Conservation (phyloP, 2,329 filamentous ascomycete genomes). For the Hypoxylon sp. region DNA sequence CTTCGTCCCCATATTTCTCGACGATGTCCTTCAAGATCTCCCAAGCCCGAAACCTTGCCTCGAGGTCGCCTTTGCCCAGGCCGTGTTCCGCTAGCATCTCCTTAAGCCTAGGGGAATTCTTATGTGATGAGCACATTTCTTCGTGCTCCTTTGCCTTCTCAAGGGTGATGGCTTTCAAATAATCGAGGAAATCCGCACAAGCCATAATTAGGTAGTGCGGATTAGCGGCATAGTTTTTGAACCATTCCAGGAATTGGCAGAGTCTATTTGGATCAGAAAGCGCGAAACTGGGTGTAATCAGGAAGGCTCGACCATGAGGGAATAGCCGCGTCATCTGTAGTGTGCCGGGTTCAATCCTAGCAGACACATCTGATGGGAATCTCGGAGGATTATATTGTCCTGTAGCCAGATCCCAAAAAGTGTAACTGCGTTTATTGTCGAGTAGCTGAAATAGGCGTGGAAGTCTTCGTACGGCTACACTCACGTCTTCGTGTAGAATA, state of each 20-base stretch:
- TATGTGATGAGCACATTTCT: slow-evolving; percentile 29
- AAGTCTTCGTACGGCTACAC: slow-evolving; percentile 45
- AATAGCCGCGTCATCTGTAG: slow-evolving; percentile 58
- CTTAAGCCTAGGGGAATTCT: slow-evolving; percentile 32
- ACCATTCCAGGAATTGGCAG: slow-evolving; percentile 58
- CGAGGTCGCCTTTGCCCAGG: slow-evolving; percentile 40
- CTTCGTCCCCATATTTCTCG: slow-evolving; percentile 50
- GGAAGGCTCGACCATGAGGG: slow-evolving; percentile 59
- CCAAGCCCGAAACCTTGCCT: slow-evolving; percentile 43
- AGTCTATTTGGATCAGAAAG: slow-evolving; percentile 59
- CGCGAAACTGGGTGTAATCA: slow-evolving; percentile 64
- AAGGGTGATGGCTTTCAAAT: slow-evolving; percentile 52
- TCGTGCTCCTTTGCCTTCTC: slow-evolving; percentile 51
- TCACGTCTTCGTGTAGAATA: slow-evolving; percentile 49
- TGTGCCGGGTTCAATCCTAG: slow-evolving; percentile 48
- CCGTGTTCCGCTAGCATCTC: slow-evolving; percentile 32
- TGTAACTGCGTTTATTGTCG: slow-evolving; percentile 44
- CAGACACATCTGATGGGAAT: slow-evolving; percentile 49
- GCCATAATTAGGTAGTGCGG: slow-evolving; percentile 53
- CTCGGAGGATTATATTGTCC: slow-evolving; percentile 48
- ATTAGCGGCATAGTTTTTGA: slow-evolving; percentile 40
- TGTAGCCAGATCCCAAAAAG: slow-evolving; percentile 49
- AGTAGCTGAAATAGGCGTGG: slow-evolving; percentile 46
- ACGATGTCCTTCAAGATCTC: slow-evolving; percentile 49
- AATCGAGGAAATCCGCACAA: slow-evolving; percentile 53